Evolutionary conservation across 345 rosid genomes (phyloP).

Genomic region (Syzygium jambos): DNA sequence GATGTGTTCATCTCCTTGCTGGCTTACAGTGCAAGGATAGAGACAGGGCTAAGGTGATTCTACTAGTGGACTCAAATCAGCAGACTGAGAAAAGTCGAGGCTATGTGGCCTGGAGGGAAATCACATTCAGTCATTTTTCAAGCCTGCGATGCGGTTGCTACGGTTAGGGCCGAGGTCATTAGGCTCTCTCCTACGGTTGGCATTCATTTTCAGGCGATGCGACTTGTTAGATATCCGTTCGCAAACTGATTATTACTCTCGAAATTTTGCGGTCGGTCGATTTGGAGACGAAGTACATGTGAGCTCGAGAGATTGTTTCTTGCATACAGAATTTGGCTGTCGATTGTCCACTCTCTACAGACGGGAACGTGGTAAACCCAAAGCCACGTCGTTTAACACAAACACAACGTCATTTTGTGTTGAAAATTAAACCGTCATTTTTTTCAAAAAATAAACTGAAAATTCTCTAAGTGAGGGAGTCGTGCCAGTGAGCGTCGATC

Average conservation of each 20-base stretch:
- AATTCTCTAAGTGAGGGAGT: background rate
- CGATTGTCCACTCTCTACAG: background rate
- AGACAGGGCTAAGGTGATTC: background rate
- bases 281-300: background rate
- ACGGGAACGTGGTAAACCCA: background rate
- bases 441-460: background rate
- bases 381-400: too few relatives aligned
- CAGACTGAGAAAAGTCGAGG: background rate
- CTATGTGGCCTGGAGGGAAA: background rate
- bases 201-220: background rate
- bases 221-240: background rate
- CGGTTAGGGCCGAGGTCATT: background rate
- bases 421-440: too few relatives aligned
- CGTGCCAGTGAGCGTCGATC: rapidly evolving
- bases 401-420: too few relatives aligned
- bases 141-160: background rate
- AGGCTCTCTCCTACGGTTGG: background rate
- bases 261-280: background rate
- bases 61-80: background rate
- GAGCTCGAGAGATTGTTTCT: background rate
- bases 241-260: background rate
- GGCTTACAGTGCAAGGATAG: background rate
- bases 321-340: background rate
- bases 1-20: background rate
- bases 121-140: background rate